These are phyloP conservation scores for Solanum rostratum DNA, from an alignment of 257 asterid genomes.

Conservation along the genomic window DNA sequence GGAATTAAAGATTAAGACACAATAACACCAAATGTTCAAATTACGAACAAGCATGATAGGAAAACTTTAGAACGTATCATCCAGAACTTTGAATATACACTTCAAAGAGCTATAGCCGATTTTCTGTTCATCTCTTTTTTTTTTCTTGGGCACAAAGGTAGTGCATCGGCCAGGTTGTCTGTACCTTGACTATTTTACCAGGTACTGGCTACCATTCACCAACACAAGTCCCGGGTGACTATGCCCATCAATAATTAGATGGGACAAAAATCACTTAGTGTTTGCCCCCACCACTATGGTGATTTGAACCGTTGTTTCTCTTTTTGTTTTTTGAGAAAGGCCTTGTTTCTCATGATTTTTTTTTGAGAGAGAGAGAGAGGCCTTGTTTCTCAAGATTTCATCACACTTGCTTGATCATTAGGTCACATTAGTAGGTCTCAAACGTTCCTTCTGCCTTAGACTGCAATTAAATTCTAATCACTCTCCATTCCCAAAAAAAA, in stretches of 20 bases:
- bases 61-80: not conserved
- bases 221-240: not conserved
- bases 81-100: not conserved
- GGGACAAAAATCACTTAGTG: not conserved
- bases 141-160: not conserved
- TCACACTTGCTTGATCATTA: not conserved
- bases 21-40: not conserved
- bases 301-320: not conserved
- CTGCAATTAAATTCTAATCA: not conserved
- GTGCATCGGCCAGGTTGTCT: not conserved
- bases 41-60: not conserved
- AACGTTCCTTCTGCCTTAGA: not conserved
- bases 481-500: not conserved
- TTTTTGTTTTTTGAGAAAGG: too few species aligned
- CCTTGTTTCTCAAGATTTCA: not conserved
- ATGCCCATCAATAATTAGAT: not conserved
- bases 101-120: not conserved
- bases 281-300: not conserved
- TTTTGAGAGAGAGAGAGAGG: not conserved
- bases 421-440: too few species aligned
- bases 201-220: not conserved
- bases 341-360: not conserved
- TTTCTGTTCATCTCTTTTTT: not conserved
- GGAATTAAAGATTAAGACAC: not conserved
- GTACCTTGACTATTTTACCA: not conserved